These are phyloP conservation scores for Tephrocybe sp. DNA, from an alignment of 768 basidiomycete genomes.

Conservation along the genomic window DNA sequence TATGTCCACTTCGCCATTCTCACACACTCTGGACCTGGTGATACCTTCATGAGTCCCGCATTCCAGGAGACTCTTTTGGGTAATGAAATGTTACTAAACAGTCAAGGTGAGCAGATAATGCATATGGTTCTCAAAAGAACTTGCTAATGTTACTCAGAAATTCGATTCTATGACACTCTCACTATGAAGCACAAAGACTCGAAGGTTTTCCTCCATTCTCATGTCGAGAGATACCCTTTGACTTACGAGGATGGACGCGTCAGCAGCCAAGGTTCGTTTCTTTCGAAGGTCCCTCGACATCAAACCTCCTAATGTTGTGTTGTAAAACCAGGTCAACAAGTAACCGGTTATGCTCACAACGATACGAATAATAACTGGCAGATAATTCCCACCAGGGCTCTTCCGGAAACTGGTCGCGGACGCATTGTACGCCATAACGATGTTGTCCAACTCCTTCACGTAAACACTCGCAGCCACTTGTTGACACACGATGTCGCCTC, in stretches of 20 bases:
- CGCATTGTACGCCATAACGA: slow-evolving; percentile 91
- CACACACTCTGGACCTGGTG: slow-evolving; percentile 87
- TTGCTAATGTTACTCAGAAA: slow-evolving; percentile 54
- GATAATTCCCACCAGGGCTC: slow-evolving; percentile 90
- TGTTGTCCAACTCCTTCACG: slow-evolving; percentile 84
- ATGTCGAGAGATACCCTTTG: slow-evolving; percentile 86
- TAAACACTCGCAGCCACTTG: slow-evolving; percentile 78
- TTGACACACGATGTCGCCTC: slow-evolving; percentile 98
- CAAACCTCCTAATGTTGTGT: not conserved
- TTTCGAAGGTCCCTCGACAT: not conserved
- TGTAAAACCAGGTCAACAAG: slow-evolving; percentile 76
- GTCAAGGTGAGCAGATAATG: slow-evolving; percentile 66
- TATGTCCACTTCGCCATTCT: slow-evolving; percentile 92
- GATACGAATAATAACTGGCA: slow-evolving; percentile 97
- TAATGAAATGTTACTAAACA: slow-evolving; percentile 89
- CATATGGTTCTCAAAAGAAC: not conserved
- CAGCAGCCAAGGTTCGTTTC: slow-evolving; percentile 76
- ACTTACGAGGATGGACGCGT: slow-evolving; percentile 95
- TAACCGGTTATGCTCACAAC: slow-evolving; percentile 92
- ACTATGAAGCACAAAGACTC: slow-evolving; percentile 90
- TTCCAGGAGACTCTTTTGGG: slow-evolving; percentile 96
- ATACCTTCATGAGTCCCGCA: slow-evolving; percentile 94
- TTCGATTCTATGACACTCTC: slow-evolving; percentile 89
- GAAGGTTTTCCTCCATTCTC: slow-evolving; percentile 93
- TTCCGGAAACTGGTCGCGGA: slow-evolving; percentile 92